Conservation (phyloP, 805 yeast species). For the Torulaspora gathmanii region DNA sequence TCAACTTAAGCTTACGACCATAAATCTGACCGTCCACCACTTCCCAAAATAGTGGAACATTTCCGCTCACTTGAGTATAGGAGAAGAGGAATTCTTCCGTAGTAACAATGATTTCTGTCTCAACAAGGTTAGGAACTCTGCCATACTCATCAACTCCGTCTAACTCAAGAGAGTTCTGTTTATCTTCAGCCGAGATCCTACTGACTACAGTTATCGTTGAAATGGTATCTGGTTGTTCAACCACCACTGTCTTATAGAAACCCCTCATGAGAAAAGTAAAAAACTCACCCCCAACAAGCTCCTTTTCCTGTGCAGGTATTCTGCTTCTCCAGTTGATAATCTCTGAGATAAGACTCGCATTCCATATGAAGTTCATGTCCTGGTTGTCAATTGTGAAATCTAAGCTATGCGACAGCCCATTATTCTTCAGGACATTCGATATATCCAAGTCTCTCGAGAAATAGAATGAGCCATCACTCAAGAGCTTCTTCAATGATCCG, state of each 20-base stretch:
- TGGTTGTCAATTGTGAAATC: conserved; percentile 45
- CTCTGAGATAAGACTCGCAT: conserved; percentile 75
- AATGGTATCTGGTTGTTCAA: conserved; percentile 24
- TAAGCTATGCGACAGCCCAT: conserved; percentile 46
- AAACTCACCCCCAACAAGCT: conserved; percentile 64
- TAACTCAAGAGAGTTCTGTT: conserved; percentile 80
- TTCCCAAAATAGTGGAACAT: conserved; percentile 94
- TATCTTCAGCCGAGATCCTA: conserved; percentile 83
- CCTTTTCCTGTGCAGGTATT: conserved; percentile 54
- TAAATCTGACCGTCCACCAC: conserved; percentile 65
- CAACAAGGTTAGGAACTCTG: conserved; percentile 84
- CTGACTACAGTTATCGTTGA: conserved; percentile 69
- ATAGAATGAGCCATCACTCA: conserved; percentile 81
- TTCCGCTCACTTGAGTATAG: conserved; percentile 81
- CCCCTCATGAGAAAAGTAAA: conserved; percentile 86
- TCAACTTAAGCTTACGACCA: conserved; percentile 73
- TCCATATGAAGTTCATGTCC: conserved; percentile 87
- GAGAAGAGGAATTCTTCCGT: conserved; percentile 52
- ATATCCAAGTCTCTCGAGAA: conserved; percentile 87
- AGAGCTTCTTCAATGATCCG: conserved; percentile 61
- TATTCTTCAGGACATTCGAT: conserved; percentile 70
- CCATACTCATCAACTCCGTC: conserved; percentile 93
- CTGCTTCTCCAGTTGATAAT: conserved; percentile 65
- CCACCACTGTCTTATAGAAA: conserved; percentile 64
- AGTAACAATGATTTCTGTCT: conserved; percentile 75